Percentiles rank a stretch among this genome's conserved stretches.
Conservation (phyloP, 495 filamentous ascomycete genomes). For the Talaromyces borbonicus region DNA sequence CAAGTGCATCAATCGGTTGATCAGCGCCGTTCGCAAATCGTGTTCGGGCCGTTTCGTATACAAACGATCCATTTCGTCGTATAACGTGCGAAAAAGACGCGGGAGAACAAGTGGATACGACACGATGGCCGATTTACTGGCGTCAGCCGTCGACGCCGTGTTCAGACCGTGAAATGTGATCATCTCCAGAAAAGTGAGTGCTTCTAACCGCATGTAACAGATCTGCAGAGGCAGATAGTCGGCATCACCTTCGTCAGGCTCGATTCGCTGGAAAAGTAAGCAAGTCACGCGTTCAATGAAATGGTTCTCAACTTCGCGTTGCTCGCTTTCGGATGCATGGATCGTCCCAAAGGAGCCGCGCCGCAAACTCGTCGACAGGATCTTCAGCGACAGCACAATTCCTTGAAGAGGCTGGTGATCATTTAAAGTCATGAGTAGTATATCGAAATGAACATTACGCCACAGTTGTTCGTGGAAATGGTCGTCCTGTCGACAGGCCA, state of each 20-base stretch:
- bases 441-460: slow-evolving; percentile 49
- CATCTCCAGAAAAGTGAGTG: slow-evolving; percentile 44
- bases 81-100: slow-evolving; percentile 51
- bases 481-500: slow-evolving; percentile 32
- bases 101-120: slow-evolving; percentile 45
- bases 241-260: slow-evolving; percentile 35
- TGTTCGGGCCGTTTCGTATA: slow-evolving; percentile 38
- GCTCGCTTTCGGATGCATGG: slow-evolving; percentile 38
- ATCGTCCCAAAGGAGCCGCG: slow-evolving; percentile 52
- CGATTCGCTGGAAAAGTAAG: slow-evolving; percentile 48
- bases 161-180: slow-evolving; percentile 33
- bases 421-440: slow-evolving; percentile 54
- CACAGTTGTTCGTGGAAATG: slow-evolving; percentile 44
- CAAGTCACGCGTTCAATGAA: slow-evolving; percentile 51
- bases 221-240: slow-evolving; percentile 41
- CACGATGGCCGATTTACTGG: slow-evolving; percentile 44
- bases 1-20: slow-evolving; percentile 54
- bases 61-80: slow-evolving; percentile 51
- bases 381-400: slow-evolving; percentile 45
- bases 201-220: slow-evolving; percentile 44
- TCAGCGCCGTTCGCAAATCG: slow-evolving; percentile 30
- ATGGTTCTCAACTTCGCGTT: slow-evolving; percentile 45
- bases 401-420: slow-evolving; percentile 47
- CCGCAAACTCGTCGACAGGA: slow-evolving; percentile 51
- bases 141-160: slow-evolving; percentile 26